Percentiles rank a stretch among this genome's conserved stretches.
phyloP scores from a whole-genome alignment of 768 basidiomycete genomes.

The Floccularia luteovirens region DNA sequence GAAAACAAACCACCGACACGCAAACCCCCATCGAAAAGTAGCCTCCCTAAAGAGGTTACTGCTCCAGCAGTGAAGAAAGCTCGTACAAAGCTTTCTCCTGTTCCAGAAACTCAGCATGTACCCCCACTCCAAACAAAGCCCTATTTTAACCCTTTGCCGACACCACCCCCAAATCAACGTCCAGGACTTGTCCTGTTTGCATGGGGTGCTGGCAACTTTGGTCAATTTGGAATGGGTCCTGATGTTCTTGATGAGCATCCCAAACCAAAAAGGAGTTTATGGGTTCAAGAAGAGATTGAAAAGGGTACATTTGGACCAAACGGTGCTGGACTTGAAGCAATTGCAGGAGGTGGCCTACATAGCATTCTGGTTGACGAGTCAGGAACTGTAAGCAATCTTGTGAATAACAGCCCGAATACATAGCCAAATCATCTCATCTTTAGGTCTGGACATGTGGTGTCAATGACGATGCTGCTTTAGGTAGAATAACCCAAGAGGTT shows the following conservation, averaged over 20 bases:
- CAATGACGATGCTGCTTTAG: constrained; percentile 86
- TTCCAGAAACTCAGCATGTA: constrained; percentile 22
- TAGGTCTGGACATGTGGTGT: constrained; percentile 83
- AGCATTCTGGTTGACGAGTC: constrained; percentile 83
- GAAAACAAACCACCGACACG: constrained; percentile 30
- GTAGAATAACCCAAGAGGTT: constrained; percentile 59
- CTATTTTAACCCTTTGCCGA: constrained; percentile 62
- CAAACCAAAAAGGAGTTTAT: constrained; percentile 70
- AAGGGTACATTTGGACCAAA: constrained; percentile 63
- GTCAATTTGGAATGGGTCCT: constrained; percentile 90
- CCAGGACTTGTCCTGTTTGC: constrained; percentile 73
- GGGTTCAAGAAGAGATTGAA: constrained; percentile 71
- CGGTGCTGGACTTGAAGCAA: constrained; percentile 73
- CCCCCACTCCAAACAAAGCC: constrained; percentile 33
- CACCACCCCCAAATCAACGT: constrained; percentile 43
- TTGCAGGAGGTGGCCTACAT: constrained; percentile 85
- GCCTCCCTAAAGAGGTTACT: constrained; percentile 11
- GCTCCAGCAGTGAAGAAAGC: constrained; percentile 6
- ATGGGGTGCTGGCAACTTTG: constrained; percentile 92
- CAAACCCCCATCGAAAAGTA: constrained; percentile 18
- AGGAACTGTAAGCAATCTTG: constrained; percentile 62
- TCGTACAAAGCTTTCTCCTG: constrained; percentile 4
- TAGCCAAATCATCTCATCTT: constrained; percentile 3
- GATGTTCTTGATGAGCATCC: constrained; percentile 62
- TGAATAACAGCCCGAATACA: not conserved